Base-by-base conservation (phyloP, 768 basidiomycete genomes). In the Mycena epipterygia region DNA sequence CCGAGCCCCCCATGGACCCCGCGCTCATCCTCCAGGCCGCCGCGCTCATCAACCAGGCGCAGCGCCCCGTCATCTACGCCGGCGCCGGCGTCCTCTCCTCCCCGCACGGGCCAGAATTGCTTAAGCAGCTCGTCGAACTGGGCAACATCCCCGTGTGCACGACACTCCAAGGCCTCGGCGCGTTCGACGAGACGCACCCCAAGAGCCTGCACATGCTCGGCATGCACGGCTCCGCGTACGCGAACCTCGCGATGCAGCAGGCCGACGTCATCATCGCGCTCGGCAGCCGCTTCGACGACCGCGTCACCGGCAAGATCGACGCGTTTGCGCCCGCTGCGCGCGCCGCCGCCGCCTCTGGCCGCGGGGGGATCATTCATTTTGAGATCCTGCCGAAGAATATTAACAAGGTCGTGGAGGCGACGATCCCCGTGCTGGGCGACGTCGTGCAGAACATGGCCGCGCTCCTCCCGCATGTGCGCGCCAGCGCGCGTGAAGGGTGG, bases 301-400 rank as follows among this genome's bases (percentile, higher is more conserved):
- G 97, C 78, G 96, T 99, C 11, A 99, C 97, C 4, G 95, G 96
- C 62, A 97, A 92, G 79, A 79, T 99, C 67, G 90, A 91, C 75
- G 85, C 89, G 1, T 99, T 99, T 76, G 98, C 97, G 0, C 98
- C 98, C 32, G 94, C 91, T 16, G 97, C 98, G 0, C 87, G 87
- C 55, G 92, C 92, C 8, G 98, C 98, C 8, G 96, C 97, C 2
- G 84, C 88, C 0, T 87, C 91, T 74, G 95, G 97, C 51, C 89
- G 90, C 1, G 98, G 98, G 14, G 98, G 98, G 37, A 97, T 99
- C 84, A 98, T 99, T 78, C 98, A 99, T 84, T 99, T 99, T 77
- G 98, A 99, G 85, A 97, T 99, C 74, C 90, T 91, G 84, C 95
- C 98, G 52, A 99, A 99, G 88, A 99, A 99, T 82, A 88, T 99